Evolutionary conservation across 495 filamentous ascomycete species (phyloP).

Genomic region (Podospora conica): DNA sequence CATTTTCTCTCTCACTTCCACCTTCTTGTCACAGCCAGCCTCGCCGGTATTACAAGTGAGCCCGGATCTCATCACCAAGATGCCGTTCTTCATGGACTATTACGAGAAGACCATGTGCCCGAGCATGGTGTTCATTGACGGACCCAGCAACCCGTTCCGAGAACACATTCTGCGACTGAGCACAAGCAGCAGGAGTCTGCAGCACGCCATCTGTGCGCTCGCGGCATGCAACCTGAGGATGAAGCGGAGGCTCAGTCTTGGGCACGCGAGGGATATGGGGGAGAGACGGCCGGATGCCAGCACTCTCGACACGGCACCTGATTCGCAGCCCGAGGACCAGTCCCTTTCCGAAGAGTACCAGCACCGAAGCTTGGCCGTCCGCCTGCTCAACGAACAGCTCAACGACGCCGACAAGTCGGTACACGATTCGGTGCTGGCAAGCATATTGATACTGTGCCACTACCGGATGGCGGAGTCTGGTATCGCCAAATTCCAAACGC

Average conservation of each 20-base stretch:
- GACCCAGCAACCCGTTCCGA: constrained; percentile 75
- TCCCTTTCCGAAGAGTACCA: constrained; percentile 68
- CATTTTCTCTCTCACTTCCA: constrained; percentile 19
- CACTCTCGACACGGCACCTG: constrained; percentile 30
- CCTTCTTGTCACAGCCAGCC: constrained; percentile 24
- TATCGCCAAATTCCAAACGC: constrained; percentile 84
- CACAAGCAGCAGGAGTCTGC: constrained; percentile 69
- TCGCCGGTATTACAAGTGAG: constrained; percentile 34
- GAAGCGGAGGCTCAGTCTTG: constrained; percentile 50
- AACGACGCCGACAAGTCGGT: constrained; percentile 64
- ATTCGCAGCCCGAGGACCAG: constrained; percentile 39
- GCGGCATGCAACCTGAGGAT: constrained; percentile 75
- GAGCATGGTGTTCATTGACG: constrained; percentile 85
- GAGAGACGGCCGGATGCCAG: constrained; percentile 32
- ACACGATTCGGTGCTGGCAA: constrained; percentile 84
- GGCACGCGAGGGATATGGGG: constrained; percentile 37
- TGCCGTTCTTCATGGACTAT: constrained; percentile 63
- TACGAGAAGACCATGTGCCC: constrained; percentile 88
- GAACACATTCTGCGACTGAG: constrained; percentile 77
- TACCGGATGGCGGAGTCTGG: constrained; percentile 93
- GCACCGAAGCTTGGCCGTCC: constrained; percentile 76
- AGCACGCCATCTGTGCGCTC: constrained; percentile 88
- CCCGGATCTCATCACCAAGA: constrained; percentile 49
- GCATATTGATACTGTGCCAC: constrained; percentile 79
- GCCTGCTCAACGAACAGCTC: constrained; percentile 74